These are phyloP conservation scores for Batrachochytrium dendrobatidis DNA, from an alignment of 371 early-diverging fungal species.

Conservation along the genomic window DNA sequence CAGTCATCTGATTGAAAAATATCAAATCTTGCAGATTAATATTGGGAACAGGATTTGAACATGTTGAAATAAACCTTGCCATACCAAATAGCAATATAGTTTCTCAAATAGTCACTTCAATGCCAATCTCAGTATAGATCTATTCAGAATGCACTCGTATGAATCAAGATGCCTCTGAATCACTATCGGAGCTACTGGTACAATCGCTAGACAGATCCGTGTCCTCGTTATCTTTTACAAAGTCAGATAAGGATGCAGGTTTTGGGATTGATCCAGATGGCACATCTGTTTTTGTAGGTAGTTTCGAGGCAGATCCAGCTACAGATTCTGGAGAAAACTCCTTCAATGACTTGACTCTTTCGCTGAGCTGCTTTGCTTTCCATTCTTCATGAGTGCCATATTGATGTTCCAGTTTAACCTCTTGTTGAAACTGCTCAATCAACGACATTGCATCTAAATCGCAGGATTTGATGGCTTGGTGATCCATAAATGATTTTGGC, in stretches of 20 bases:
- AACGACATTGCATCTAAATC: conserved; percentile 6
- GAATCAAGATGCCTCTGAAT: too few relatives aligned
- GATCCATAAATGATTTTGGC: background rate
- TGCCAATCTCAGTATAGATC: too few relatives aligned
- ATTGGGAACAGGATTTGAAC: too few relatives aligned
- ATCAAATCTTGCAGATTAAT: too few relatives aligned
- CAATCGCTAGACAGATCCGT: too few relatives aligned
- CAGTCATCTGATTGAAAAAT: too few relatives aligned
- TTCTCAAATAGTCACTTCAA: too few relatives aligned
- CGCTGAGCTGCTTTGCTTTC: conserved; percentile 1
- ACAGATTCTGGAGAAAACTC: conserved; percentile 3
- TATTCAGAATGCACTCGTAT: too few relatives aligned
- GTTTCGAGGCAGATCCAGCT: background rate
- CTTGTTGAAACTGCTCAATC: conserved; percentile 6
- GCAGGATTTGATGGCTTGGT: background rate
- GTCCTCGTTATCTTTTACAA: too few relatives aligned
- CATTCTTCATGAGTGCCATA: conserved; percentile 2
- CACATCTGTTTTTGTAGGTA: background rate
- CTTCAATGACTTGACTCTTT: background rate
- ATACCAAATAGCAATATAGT: too few relatives aligned
- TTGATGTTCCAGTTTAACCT: conserved; percentile 14
- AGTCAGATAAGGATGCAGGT: conserved; percentile 13
- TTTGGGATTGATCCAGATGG: conserved; percentile 7
- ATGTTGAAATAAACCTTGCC: too few relatives aligned
- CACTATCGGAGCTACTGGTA: too few relatives aligned